Conservation (phyloP, 257 asterid genomes). For the Euphrasia confusa region DNA sequence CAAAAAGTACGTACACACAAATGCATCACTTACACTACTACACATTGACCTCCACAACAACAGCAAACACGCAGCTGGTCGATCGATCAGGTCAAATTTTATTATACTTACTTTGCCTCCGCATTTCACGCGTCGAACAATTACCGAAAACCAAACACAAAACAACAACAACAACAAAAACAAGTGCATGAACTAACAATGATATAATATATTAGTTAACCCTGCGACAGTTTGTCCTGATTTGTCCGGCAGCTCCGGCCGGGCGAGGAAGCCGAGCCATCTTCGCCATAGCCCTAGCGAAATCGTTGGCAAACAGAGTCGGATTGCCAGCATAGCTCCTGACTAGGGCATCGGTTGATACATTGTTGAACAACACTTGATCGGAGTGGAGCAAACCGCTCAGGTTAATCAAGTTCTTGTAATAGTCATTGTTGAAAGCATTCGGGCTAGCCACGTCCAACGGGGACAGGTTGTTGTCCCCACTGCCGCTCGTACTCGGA, state of each 20-base stretch:
- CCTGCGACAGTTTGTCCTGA: slow-evolving; percentile 58
- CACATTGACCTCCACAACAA: neutral
- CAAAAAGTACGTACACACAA: too few relatives aligned
- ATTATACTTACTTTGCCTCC: neutral
- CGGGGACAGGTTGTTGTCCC: slow-evolving; percentile 41
- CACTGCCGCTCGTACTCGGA: slow-evolving; percentile 54
- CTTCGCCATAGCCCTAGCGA: slow-evolving; percentile 65
- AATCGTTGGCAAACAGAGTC: slow-evolving; percentile 48
- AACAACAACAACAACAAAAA: neutral
- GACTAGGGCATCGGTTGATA: slow-evolving; percentile 62
- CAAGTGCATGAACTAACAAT: neutral
- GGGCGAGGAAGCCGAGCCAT: slow-evolving; percentile 68
- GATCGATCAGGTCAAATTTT: neutral
- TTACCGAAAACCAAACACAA: neutral
- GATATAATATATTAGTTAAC: slow-evolving; percentile 33
- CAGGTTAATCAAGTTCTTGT: slow-evolving; percentile 27
- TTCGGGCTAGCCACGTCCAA: slow-evolving; percentile 36
- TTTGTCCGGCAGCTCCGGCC: slow-evolving; percentile 59
- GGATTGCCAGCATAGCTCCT: slow-evolving; percentile 41
- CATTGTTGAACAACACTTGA: slow-evolving; percentile 54
- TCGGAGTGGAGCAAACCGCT: slow-evolving; percentile 66
- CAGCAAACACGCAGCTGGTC: neutral
- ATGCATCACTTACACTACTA: too few relatives aligned
- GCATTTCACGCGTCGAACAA: neutral
- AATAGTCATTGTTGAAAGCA: slow-evolving; percentile 54